A percentile compares a stretch with the other conserved stretches of the same genome.
Evolutionary conservation across 768 basidiomycete genomes (phyloP).

Genomic region (Calocybe indica): DNA sequence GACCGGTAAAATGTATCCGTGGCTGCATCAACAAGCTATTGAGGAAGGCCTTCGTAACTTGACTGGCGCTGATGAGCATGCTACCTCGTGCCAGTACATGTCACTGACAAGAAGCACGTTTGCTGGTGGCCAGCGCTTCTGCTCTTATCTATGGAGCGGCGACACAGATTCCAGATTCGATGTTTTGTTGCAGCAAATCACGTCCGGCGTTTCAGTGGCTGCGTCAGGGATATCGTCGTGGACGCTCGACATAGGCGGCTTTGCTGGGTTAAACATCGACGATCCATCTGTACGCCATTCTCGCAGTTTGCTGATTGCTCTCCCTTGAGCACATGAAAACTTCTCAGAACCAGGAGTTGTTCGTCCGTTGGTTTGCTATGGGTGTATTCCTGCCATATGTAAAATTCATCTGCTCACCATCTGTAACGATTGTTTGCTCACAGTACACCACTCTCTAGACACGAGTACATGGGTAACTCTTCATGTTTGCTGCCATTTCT

Average conservation of each 20-base stretch:
- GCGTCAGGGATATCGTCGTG: conserved; percentile 30
- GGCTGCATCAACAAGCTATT: conserved; percentile 32
- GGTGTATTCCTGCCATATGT: conserved; percentile 31
- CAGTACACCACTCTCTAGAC: conserved; percentile 10
- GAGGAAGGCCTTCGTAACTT: conserved; percentile 28
- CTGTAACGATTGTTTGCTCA: neutral
- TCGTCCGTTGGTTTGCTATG: conserved; percentile 30
- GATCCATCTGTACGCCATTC: conserved; percentile 2
- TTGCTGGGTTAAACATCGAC: conserved; percentile 24
- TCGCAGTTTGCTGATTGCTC: too few species aligned
- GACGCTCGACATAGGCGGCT: conserved; percentile 32
- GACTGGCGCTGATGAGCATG: conserved; percentile 12
- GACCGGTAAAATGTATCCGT: conserved; percentile 30
- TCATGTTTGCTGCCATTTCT: too few species aligned
- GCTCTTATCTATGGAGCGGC: conserved; percentile 31
- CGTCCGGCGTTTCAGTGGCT: conserved; percentile 24
- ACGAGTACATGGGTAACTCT: conserved; percentile 21
- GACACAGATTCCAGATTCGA: conserved; percentile 27
- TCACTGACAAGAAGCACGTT: conserved; percentile 30
- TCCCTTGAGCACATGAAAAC: conserved; percentile 13
- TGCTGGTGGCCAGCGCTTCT: conserved; percentile 29
- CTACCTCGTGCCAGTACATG: conserved; percentile 25
- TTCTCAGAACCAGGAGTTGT: conserved; percentile 14
- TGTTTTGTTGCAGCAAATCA: conserved; percentile 28
- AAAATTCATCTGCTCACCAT: conserved; percentile 4